phyloP scores from a whole-genome alignment of 805 yeast species.

The Maudiozyma saulgeensis region DNA sequence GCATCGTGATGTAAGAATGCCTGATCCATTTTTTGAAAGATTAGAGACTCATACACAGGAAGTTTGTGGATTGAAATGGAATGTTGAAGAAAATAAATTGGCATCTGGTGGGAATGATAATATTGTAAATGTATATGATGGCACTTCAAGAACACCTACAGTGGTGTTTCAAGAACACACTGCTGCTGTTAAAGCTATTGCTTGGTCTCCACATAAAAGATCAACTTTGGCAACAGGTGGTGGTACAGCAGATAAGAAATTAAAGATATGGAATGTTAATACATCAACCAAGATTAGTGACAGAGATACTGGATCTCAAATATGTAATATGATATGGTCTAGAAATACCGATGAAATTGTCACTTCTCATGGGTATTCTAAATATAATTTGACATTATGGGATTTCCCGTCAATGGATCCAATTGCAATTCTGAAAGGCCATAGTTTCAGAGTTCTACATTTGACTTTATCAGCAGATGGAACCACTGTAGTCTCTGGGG shows the following conservation, averaged over 20 bases:
- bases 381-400: slow-evolving; percentile 89
- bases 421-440: slow-evolving; percentile 88
- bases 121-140: slow-evolving; percentile 78
- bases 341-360: slow-evolving; percentile 85
- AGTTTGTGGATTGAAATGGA: slow-evolving; percentile 95
- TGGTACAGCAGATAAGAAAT: slow-evolving; percentile 86
- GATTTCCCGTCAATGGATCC: slow-evolving; percentile 87
- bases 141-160: slow-evolving; percentile 52
- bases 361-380: slow-evolving; percentile 88
- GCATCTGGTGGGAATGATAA: slow-evolving; percentile 97
- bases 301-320: slow-evolving; percentile 93
- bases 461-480: slow-evolving; percentile 92
- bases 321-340: slow-evolving; percentile 91
- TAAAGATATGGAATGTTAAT: slow-evolving; percentile 86
- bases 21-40: slow-evolving; percentile 67
- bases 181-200: slow-evolving; percentile 93
- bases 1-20: slow-evolving; percentile 84
- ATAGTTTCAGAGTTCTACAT: slow-evolving; percentile 84
- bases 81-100: slow-evolving; percentile 76
- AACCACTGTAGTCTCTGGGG: slow-evolving; percentile 92
- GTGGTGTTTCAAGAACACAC: slow-evolving; percentile 71
- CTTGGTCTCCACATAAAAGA: slow-evolving; percentile 96
- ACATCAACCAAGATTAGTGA: slow-evolving; percentile 67
- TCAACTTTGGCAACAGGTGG: slow-evolving; percentile 94
- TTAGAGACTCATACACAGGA: slow-evolving; percentile 80